Evolutionary conservation across 2,329 filamentous ascomycete genomes (phyloP), one percentile per base, ranked within the genome.

Genomic region (Alternaria brassicae): DNA sequence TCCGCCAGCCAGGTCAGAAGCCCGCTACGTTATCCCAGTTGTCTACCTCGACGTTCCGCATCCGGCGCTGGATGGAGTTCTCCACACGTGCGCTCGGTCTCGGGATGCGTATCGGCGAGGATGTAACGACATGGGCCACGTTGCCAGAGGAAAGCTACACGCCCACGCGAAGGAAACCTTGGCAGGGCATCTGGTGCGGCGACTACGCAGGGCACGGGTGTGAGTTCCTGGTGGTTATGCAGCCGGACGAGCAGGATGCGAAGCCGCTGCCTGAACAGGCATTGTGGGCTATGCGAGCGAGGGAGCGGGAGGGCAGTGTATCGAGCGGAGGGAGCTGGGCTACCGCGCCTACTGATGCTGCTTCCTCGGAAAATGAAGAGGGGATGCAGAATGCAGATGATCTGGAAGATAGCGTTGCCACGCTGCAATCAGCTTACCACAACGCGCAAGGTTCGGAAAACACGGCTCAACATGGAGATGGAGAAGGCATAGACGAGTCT

Each of bases 151-250:
- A 80, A 3, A 78, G 90, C n/a, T 97, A 96, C 74, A 95, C 88
- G 0, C 92, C 94, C 0, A 96, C 93, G 0, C 75, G 80, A 9
- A 83, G 88, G 54, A 94, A 93, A 73, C 93, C 93, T 0, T 97
- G 89, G 82, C 88, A 92, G 63, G 94, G 94, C 0, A 92, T 99
- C 28, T 98, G 92, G 91, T 90, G 93, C 15, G 93, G 93, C 0
- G 93, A 97, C 74, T 97, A 97, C 71, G 90, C 88, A 25, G 88
- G 87, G 0, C 93, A 98, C 69, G 93, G 93, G 1, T 93, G 90
- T 75, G 94, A 98, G 76, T 97, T 97, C 56, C 73, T 98, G 4
- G 81, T 96, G 12, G 81, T 98, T 44, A 82, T 92, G 67, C 95
- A 99, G 72, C 88, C 88, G 0, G 88, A 90, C 50, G 75, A 82